These are phyloP conservation scores for Magnolia changhungtana DNA, from an alignment of 164 flowering plant species.

Conservation along the genomic window DNA sequence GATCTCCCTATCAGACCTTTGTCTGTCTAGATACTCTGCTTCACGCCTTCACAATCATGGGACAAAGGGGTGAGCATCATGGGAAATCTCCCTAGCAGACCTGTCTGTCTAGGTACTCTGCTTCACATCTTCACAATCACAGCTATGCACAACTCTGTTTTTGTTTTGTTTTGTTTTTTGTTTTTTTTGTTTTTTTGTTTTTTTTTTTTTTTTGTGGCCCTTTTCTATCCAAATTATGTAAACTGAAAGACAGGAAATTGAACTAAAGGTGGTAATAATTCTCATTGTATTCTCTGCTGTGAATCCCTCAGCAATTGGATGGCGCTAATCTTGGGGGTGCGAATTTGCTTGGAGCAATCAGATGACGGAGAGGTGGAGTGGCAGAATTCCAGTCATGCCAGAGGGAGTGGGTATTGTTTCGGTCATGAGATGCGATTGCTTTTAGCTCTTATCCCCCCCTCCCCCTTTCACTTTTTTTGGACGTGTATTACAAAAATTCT, in stretches of 20 bases:
- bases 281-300: background rate
- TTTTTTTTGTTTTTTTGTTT: no score
- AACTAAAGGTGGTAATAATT: no score
- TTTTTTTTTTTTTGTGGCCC: no score
- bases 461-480: no score
- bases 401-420: no score
- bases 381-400: no score
- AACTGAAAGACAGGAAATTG: background rate
- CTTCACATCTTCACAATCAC: background rate
- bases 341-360: conserved; percentile 21
- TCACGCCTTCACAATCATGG: background rate
- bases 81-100: background rate
- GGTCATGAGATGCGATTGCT: no score
- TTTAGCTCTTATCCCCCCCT: no score
- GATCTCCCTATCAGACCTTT: background rate
- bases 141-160: no score
- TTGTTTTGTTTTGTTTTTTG: no score
- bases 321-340: conserved; percentile 24
- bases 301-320: conserved; percentile 11
- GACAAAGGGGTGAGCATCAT: background rate
- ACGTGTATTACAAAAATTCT: no score
- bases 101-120: background rate
- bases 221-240: background rate
- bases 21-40: background rate
- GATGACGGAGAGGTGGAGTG: conserved; percentile 1